Base-by-base conservation (phyloP, 1,284 basidiomycete genomes). In the Schizophyllum amplum region DNA sequence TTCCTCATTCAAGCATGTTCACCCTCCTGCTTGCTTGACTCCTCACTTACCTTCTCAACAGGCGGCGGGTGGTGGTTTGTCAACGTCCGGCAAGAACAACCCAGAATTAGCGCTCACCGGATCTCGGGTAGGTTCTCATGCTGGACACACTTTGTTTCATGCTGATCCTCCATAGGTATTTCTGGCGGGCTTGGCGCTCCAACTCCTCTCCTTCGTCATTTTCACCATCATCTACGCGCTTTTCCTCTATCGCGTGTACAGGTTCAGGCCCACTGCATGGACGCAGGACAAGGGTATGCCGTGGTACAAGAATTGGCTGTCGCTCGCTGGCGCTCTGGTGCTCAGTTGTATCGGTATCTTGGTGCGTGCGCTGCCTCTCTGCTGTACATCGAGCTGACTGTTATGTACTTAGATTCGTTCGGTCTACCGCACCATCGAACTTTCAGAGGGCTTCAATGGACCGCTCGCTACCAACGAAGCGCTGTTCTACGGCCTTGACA, bases 1-100 rank as follows among this genome's bases (percentile, higher is more conserved):
- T 89, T 89, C 71, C 69, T 87, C 5, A 80, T 89, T 47, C 86
- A 89, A n/a, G n/a, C n/a, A n/a, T n/a, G n/a, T n/a, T n/a, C n/a
- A n/a, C n/a, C n/a, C n/a, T n/a, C n/a, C n/a, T n/a, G n/a, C n/a
- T n/a, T n/a, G n/a, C n/a, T n/a, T n/a, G n/a, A n/a, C n/a, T n/a
- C n/a, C n/a, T n/a, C n/a, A n/a, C n/a, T n/a, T n/a, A n/a, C n/a
- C n/a, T n/a, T n/a, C n/a, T n/a, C n/a, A n/a, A n/a, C n/a, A n/a
- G 63, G 57, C 57, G 24, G 64, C 48, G 53, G 60, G 50, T 47
- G 64, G 58, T 27, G 60, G 47, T 53, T 66, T 55, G 11, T 63
- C 61, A 51, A 49, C 61, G 11, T 42, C 33, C 17, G 33, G 33
- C 59, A 26, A 61, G 48, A 53, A 62, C 27, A 51, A 66, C 33